Conservation (phyloP, 257 asterid species). For the Euphrasia confusa region DNA sequence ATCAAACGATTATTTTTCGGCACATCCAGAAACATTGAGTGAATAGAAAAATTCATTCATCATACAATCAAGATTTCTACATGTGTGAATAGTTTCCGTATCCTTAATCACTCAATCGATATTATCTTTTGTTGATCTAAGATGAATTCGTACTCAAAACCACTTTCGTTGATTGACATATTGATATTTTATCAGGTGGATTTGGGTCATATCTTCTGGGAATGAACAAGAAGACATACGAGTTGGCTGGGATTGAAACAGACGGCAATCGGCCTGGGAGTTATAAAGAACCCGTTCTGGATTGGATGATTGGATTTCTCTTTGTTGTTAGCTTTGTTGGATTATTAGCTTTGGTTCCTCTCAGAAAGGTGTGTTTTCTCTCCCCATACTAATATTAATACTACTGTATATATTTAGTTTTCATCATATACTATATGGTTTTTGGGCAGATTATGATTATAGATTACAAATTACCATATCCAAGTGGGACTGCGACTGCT, state of each 20-base stretch:
- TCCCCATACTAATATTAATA: not conserved
- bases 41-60: not conserved
- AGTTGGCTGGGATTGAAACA: conserved; percentile 19
- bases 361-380: conserved; percentile 46
- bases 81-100: too few relatives aligned
- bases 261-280: conserved; percentile 58
- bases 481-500: conserved; percentile 94
- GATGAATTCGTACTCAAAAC: not conserved
- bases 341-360: conserved; percentile 82
- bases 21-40: too few relatives aligned
- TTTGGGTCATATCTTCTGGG: conserved; percentile 72
- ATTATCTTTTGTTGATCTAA: not conserved
- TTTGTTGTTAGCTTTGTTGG: conserved; percentile 73
- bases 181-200: conserved; percentile 45
- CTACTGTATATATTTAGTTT: not conserved
- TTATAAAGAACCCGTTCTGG: conserved; percentile 61
- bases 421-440: not conserved
- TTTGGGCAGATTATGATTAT: conserved; percentile 64
- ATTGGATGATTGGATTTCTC: conserved; percentile 75
- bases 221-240: conserved; percentile 68
- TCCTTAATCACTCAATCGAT: too few relatives aligned
- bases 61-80: too few relatives aligned
- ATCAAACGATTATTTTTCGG: too few relatives aligned
- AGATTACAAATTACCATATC: conserved; percentile 79
- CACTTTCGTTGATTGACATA: not conserved